A percentile compares a stretch with the other conserved stretches of the same genome.
phyloP scores from a whole-genome alignment of 164 flowering plant genomes.

The Nelumbo lutea region DNA sequence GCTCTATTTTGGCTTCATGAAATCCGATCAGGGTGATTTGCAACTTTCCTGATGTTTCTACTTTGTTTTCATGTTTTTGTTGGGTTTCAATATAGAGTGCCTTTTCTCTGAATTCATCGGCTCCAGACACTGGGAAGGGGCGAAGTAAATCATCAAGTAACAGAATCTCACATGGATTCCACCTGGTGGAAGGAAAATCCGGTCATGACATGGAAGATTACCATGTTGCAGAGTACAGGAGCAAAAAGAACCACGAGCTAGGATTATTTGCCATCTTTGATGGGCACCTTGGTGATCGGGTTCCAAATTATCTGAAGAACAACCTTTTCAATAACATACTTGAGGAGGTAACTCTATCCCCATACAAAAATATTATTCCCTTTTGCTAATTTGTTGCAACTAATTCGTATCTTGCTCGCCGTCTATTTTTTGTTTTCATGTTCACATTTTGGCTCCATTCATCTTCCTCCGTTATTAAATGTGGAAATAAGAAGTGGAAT shows the following conservation, averaged over 20 bases:
- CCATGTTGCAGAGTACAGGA: constrained; percentile 52
- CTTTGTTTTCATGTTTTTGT: constrained; percentile 1
- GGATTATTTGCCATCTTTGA: constrained; percentile 71
- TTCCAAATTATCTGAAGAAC: constrained; percentile 43
- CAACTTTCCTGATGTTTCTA: neutral
- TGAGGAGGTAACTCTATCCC: constrained; percentile 36
- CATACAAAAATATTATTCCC: neutral
- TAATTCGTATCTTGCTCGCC: neutral
- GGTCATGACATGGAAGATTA: constrained; percentile 75
- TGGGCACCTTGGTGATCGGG: constrained; percentile 63
- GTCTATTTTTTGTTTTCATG: neutral
- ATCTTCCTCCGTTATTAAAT: neutral
- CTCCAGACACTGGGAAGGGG: constrained; percentile 58
- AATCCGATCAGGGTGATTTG: too few relatives aligned
- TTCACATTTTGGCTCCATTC: neutral
- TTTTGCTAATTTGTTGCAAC: neutral
- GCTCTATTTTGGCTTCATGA: too few relatives aligned
- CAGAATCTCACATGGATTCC: constrained; percentile 47
- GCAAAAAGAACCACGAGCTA: constrained; percentile 37
- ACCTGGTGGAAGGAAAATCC: constrained; percentile 58
- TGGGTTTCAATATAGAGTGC: constrained; percentile 24
- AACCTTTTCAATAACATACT: constrained; percentile 59
- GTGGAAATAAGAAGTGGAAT: neutral
- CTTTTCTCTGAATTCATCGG: constrained; percentile 32
- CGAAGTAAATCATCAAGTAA: constrained; percentile 34